Base-by-base conservation (phyloP, 2,329 filamentous ascomycete genomes). In the Pseudocercospora fijiensis region DNA sequence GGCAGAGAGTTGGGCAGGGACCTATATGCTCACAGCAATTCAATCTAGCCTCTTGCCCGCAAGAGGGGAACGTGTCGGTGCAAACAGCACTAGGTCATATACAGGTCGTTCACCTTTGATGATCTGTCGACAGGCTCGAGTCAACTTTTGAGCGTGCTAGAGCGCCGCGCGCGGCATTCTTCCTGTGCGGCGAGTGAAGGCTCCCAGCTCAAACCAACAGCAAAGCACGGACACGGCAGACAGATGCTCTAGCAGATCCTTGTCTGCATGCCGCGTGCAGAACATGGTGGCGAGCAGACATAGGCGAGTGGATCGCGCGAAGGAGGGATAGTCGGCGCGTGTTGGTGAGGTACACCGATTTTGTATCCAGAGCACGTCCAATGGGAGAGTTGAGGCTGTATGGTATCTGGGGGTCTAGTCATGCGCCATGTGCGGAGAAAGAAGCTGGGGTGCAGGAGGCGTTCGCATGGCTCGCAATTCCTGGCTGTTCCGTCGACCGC, bases 371-470 rank as follows among this genome's bases (percentile, higher is more conserved):
- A 16, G 16, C 8, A 28, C 7, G 26, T 27, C 49, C 49, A 53
- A 53, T 53, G 11, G 26, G 16, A 53, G 18, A 26, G 22, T 11
- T 53, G 49, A 26, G 3, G 11, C 10, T 53, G 49, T 28, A 28
- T 24, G 11, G 11, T 13, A 53, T 53, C 20, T 11, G 10, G 22
- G 11, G 22, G 11, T 53, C 22, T 53, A n/a, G 49, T 30, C 22
- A 28, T 53, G 49, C 16, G 16, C 49, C 16, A 53, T 28, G 49
- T 53, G 49, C 49, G 49, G 49, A 53, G 49, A 53, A 53, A 53
- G 49, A 26, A 26, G 22, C 49, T 53, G 49, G 49, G 49, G 49
- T 53, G 49, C 49, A 53, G 49, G 26, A 53, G 49, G 49, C 49
- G 49, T 53, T 53, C 49, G 26, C 49, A 30, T 53, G 49, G n/a